A percentile compares a stretch with the other conserved stretches of the same genome.
phyloP scores from a whole-genome alignment of 2,329 filamentous ascomycete genomes.

The Trichoderma breve region DNA sequence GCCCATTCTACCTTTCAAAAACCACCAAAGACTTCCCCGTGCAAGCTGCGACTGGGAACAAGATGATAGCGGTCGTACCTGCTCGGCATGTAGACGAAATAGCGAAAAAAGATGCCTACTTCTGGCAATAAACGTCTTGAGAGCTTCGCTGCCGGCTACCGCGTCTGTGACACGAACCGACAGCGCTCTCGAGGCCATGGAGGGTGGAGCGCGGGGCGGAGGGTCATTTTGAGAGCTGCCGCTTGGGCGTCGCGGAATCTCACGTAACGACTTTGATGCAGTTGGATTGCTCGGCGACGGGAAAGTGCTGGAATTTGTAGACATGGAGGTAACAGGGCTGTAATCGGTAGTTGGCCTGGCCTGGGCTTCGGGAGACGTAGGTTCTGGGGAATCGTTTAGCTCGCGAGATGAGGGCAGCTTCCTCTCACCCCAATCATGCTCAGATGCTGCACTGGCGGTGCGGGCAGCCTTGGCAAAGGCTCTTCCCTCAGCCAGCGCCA shows the following conservation, averaged over 20 bases:
- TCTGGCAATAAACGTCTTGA: constrained; percentile 67
- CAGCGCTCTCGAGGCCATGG: constrained; percentile 32
- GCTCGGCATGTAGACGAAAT: constrained; percentile 75
- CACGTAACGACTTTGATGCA: neutral
- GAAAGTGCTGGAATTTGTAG: constrained; percentile 34
- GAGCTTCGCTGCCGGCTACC: constrained; percentile 60
- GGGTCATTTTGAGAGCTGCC: constrained; percentile 29
- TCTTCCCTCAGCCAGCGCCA: constrained; percentile 59
- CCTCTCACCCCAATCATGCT: constrained; percentile 34
- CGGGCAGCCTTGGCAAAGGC: constrained; percentile 53
- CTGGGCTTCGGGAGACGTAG: constrained; percentile 31
- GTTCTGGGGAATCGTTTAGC: constrained; percentile 29
- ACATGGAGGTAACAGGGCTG: constrained; percentile 42
- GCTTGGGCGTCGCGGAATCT: constrained; percentile 26
- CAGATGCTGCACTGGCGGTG: constrained; percentile 35
- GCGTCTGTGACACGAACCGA: constrained; percentile 45
- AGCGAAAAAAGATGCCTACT: constrained; percentile 72
- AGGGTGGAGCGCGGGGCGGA: constrained; percentile 19
- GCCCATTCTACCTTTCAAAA: constrained; percentile 73
- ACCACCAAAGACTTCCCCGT: constrained; percentile 83
- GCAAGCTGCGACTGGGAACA: constrained; percentile 66
- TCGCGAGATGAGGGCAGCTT: constrained; percentile 23
- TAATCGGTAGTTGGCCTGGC: constrained; percentile 33
- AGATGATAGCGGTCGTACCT: constrained; percentile 62
- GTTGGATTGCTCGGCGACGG: constrained; percentile 25